Evolutionary conservation across 768 basidiomycete species (phyloP).

Genomic region (Mycena galericulata): DNA sequence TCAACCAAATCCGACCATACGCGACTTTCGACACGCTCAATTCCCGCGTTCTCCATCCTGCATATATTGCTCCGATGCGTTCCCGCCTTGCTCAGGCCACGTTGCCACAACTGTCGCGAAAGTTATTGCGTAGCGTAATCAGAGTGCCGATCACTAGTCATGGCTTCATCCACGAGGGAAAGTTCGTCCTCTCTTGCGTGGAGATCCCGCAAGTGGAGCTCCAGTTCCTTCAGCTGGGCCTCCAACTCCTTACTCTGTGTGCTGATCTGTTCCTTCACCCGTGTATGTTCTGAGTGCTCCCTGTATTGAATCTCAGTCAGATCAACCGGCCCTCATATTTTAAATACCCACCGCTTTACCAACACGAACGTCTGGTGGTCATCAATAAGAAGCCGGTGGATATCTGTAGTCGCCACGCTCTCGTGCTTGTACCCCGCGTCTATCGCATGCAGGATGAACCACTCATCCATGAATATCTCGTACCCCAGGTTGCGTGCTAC

Average conservation of each 20-base stretch:
- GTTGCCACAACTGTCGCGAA: too few relatives aligned
- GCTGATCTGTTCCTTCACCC: constrained; percentile 2
- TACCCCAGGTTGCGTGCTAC: constrained; percentile 8
- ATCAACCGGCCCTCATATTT: constrained; percentile 13
- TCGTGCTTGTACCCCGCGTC: constrained; percentile 22
- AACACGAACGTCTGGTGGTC: constrained; percentile 8
- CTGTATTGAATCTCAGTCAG: constrained; percentile 3
- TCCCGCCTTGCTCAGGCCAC: too few relatives aligned
- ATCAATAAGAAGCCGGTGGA: constrained; percentile 12
- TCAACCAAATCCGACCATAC: too few relatives aligned
- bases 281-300: constrained; percentile 11
- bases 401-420: constrained; percentile 10
- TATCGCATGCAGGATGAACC: constrained; percentile 14
- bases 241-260: constrained; percentile 11
- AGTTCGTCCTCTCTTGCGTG: constrained; percentile 3
- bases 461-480: constrained; percentile 14
- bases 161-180: constrained; percentile 9
- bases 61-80: too few relatives aligned
- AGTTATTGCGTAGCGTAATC: too few relatives aligned
- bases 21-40: too few relatives aligned
- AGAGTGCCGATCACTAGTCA: too few relatives aligned
- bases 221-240: constrained; percentile 1
- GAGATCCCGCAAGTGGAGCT: constrained; percentile 13
- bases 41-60: too few relatives aligned
- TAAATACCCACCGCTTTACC: constrained; percentile 11